Conservation (phyloP, 2,329 filamentous ascomycete genomes). For the Trichoderma sp. region DNA sequence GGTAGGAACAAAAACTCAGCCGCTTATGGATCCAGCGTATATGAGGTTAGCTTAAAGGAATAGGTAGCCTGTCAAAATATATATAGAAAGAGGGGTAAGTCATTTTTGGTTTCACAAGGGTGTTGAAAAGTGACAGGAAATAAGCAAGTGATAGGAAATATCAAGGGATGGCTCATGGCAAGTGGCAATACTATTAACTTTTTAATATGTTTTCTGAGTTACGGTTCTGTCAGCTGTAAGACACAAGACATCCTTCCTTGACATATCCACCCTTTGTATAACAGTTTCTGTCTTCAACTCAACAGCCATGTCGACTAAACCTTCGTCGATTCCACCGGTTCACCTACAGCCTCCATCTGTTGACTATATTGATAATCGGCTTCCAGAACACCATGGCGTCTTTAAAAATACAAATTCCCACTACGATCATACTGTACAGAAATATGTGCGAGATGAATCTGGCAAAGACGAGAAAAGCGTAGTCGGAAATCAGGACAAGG, state of each 20-base stretch:
- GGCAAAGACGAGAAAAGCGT: not conserved
- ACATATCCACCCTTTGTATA: not conserved
- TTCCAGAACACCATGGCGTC: not conserved
- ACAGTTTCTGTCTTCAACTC: not conserved
- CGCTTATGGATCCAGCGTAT: not conserved
- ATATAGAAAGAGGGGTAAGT: not conserved
- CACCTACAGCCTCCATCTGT: constrained; percentile 14
- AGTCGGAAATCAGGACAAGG: not conserved
- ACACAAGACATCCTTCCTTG: not conserved
- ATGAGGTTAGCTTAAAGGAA: not conserved
- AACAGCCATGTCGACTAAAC: not conserved
- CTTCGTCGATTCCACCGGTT: not conserved
- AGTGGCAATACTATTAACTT: not conserved
- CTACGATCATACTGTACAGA: not conserved
- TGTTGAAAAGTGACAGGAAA: not conserved
- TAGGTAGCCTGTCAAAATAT: not conserved
- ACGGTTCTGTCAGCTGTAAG: not conserved
- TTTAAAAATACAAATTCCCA: not conserved
- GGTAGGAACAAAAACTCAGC: not conserved
- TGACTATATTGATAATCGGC: constrained; percentile 13
- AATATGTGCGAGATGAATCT: not conserved
- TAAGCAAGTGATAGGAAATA: not conserved
- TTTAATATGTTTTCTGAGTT: not conserved
- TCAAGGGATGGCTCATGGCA: not conserved
- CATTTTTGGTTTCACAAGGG: not conserved